Evolutionary conservation across 225 moss, liverwort and hornwort genomes (phyloP), one percentile per base, ranked within the genome.

Genomic region (Polytrichum commune): DNA sequence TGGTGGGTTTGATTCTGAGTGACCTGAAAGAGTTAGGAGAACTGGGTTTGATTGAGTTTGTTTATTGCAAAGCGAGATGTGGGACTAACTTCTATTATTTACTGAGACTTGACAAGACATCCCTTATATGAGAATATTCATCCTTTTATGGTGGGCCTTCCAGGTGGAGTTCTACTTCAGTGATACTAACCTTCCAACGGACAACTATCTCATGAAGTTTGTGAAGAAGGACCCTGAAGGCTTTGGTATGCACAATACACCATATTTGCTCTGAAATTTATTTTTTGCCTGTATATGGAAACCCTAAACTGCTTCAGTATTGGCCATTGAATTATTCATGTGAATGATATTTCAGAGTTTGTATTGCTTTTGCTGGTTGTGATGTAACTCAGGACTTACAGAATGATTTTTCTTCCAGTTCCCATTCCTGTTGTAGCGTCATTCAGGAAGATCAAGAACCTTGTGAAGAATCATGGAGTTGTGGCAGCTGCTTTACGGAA

Each of bases 151-250:
- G 6, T 56, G 7, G 68, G 24, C 28, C 27, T 70, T 76, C 74
- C 72, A 98, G 97, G 95, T 95, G 73, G 98, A 98, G 72, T 98
- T 98, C 69, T 98, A 98, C 76, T 98, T 98, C 76, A 98, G 98
- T 80, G 93, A 98, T 61, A 82, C 87, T 29, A 98, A 98, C 70
- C 89, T 98, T 46, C 91, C 98, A 8, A 98, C 98, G 8, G 98
- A 98, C 74, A 95, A 91, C 65, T 93, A 95, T 75, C 84, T 98
- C 20, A 93, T 98, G 98, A 98, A 98, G 74, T 91, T 91, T 79
- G 95, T 98, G 78, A 95, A 90, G 89, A 98, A 95, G 76, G 98
- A 98, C 68, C 91, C 95, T 27, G 95, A 98, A 69, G 98, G 98
- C 66, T 98, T 90, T 69, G 98, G 97, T 98, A 76, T 4, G 92